These are phyloP conservation scores for Prinsepia uniflora DNA, from an alignment of 306 rosid genomes.

Conservation along the genomic window DNA sequence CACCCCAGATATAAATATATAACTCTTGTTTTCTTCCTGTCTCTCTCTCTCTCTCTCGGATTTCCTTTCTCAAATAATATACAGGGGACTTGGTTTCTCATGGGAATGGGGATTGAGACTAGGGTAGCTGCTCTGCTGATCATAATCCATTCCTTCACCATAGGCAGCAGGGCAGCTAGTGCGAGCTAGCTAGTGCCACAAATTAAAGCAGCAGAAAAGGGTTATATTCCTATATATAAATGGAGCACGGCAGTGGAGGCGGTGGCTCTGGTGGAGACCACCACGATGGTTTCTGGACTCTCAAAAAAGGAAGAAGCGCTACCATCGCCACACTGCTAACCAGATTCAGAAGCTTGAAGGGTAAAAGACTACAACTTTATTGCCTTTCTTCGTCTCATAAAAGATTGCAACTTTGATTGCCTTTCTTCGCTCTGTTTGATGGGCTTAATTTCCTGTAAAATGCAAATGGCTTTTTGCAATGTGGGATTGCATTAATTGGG, in stretches of 20 bases:
- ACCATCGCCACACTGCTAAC: constrained; percentile 90
- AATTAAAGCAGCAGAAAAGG: not conserved
- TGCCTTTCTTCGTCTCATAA: constrained; percentile 18
- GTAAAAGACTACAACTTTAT: constrained; percentile 32
- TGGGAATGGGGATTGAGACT: not conserved
- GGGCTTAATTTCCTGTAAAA: not conserved
- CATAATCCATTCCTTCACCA: not conserved
- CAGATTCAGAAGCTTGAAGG: constrained; percentile 96
- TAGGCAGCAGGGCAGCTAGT: too few relatives aligned
- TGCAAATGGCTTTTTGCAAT: not conserved
- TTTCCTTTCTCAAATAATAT: not conserved
- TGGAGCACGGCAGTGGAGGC: constrained; percentile 77
- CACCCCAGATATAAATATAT: not conserved
- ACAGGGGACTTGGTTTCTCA: not conserved
- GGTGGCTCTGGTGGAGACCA: constrained; percentile 61
- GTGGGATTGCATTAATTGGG: not conserved
- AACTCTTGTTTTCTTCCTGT: constrained; percentile 15
- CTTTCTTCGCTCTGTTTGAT: not conserved
- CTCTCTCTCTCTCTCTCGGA: not conserved
- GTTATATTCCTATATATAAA: not conserved
- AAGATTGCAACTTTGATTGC: not conserved
- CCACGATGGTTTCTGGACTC: constrained; percentile 58
- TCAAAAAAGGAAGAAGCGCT: constrained; percentile 68
- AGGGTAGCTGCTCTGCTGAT: not conserved
- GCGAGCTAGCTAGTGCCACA: too few relatives aligned